A percentile compares a stretch with the other conserved stretches of the same genome.
These are phyloP conservation scores for Cicer arietinum DNA, from an alignment of 306 rosid genomes.

Conservation along the genomic window DNA sequence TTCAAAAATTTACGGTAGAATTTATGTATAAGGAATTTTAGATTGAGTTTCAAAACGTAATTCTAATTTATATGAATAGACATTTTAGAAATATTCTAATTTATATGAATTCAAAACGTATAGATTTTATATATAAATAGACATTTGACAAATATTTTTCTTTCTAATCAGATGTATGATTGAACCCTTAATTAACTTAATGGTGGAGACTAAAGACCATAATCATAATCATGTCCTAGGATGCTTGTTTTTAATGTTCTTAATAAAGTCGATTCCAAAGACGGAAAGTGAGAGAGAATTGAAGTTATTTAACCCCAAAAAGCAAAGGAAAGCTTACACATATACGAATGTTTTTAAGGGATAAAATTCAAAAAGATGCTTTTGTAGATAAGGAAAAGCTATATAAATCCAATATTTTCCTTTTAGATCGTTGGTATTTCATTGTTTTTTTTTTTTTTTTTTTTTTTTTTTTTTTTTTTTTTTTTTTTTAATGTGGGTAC, in stretches of 20 bases:
- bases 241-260: conserved; percentile 53
- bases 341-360: conserved; percentile 33
- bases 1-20: too few relatives aligned
- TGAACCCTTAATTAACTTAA: conserved; percentile 47
- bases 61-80: conserved; percentile 1
- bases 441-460: conserved; percentile 2
- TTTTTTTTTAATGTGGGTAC: conserved; percentile 47
- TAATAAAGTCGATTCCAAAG: conserved; percentile 52
- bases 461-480: neutral
- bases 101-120: conserved; percentile 18
- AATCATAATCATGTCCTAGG: conserved; percentile 59
- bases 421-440: conserved; percentile 54
- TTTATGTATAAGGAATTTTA: too few relatives aligned
- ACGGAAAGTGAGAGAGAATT: conserved; percentile 41
- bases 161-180: conserved; percentile 38
- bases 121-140: conserved; percentile 23
- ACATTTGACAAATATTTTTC: conserved; percentile 19
- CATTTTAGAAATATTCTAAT: neutral
- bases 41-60: too few relatives aligned
- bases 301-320: conserved; percentile 42
- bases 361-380: conserved; percentile 47
- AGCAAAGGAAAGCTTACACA: conserved; percentile 45
- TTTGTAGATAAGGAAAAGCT: conserved; percentile 52
- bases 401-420: conserved; percentile 58
- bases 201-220: conserved; percentile 53